Base-by-base conservation (phyloP, 441 rosid genomes). In the Populus tomentosa region DNA sequence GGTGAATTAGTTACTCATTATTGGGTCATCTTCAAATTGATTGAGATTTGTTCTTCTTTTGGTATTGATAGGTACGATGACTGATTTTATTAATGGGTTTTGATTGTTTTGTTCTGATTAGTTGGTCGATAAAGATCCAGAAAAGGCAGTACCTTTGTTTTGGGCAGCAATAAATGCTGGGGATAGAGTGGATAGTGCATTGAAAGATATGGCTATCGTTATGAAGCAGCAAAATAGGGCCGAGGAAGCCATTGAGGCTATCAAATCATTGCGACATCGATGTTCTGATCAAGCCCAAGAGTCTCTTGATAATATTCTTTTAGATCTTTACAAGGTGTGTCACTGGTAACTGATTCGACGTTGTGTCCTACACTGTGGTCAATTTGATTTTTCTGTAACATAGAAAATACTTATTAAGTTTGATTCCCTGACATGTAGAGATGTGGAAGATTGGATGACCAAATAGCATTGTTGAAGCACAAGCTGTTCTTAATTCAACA, bases 271-370 rank as follows among this genome's bases (percentile, higher is more conserved):
- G 53, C 78, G 98, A 53, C 70, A 33, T 28, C 83, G 91, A 21
- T 94, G 98, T 77, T 91, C 98, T 0, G 95, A 90, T 78, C 98
- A 93, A 87, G 93, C 98, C 4, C 98, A 94, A 79, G 98, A 94
- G 71, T 93, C 98, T 26, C 94, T 95, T 28, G 98, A 93, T 38
- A 94, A 94, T 64, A 91, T 94, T 79, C 94, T 94, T 56, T 38
- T 94, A 78, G 98, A 93, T 88, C 95, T 94, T 50, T 94, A 88
- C 82, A 95, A 95, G 94, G 98, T 95, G 10, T 38, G 35, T 72
- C 1, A 63, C n/a, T 50, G 32, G 72, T 77, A 20, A 32, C 24
- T 46, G 0, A 53, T 46, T 59, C 26, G 32, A 30, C 32, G 32
- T 30, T 30, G 4, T 30, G 32, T 30, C 32, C 32, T 30, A 30